phyloP scores from a whole-genome alignment of 192 early-diverging fungal genomes.

The Gigaspora rosea region DNA sequence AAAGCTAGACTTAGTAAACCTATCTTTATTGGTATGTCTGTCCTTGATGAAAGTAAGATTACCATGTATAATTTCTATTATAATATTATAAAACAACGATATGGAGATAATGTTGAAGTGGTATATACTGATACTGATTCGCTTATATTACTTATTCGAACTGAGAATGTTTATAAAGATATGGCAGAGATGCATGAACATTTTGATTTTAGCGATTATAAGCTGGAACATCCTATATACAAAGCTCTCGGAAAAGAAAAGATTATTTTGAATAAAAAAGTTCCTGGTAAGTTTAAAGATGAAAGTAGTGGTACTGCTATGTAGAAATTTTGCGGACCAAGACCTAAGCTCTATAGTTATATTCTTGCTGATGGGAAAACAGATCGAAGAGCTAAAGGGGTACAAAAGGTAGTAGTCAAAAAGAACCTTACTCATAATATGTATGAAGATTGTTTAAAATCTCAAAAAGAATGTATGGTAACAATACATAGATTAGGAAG shows the following conservation, averaged over 20 bases:
- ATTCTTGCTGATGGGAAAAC: conserved; percentile 1
- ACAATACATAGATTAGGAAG: conserved; percentile 20
- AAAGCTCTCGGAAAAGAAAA: background rate
- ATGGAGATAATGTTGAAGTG: background rate
- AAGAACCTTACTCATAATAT: conserved; percentile 9
- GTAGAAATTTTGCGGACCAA: background rate
- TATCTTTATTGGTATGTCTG: too few species aligned
- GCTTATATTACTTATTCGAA: background rate
- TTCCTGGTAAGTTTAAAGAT: too few species aligned
- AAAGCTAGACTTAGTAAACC: too few species aligned
- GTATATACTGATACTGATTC: conserved; percentile 17
- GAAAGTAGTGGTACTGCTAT: background rate
- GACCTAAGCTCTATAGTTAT: conserved; percentile 14
- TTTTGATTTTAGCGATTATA: conserved; percentile 8
- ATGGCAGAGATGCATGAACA: background rate
- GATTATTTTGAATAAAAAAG: too few species aligned
- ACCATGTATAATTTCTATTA: too few species aligned
- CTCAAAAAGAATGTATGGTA: background rate
- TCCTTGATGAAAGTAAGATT: too few species aligned
- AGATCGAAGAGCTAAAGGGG: conserved; percentile 8
- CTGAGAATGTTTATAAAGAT: conserved; percentile 4
- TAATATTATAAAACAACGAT: background rate
- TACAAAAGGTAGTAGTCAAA: conserved; percentile 14
- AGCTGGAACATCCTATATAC: background rate
- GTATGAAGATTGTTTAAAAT: background rate